Evolutionary conservation across 495 filamentous ascomycete species (phyloP), one percentile per base, ranked within the genome.

Genomic region (Xylaria acuta): DNA sequence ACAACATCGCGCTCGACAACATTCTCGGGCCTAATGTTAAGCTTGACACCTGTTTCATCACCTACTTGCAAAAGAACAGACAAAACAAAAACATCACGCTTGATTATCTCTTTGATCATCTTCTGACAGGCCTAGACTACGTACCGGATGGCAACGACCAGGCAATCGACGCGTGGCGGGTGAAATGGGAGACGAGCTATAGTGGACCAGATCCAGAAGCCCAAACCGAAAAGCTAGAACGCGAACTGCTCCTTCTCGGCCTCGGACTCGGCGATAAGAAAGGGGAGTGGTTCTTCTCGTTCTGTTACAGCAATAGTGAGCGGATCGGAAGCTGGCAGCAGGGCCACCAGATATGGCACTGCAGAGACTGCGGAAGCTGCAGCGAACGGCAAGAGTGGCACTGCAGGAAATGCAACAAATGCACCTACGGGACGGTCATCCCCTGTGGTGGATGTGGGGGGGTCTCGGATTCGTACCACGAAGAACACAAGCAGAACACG

Each of bases 101-200:
- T 20, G 70, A 72, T n/a, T 58, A 49, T 51, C 63, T 72, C 25
- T 72, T 72, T 32, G 70, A 72, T 4, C 62, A 72, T 25, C 53
- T 72, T 27, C 63, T 72, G 38, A 43, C 63, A 20, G 63, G 70
- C 18, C 63, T 72, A 5, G 70, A 72, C 40, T 66, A 72, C 36
- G 70, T 72, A 8, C 70, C 70, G 34, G 63, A 72, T 41, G 70
- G 70, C 11, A 72, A 72, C 63, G 70, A 72, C 18, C n/a, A 60
- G 53, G 70, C 70, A 49, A 72, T 72, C n/a, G 70, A 72, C 40
- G 70, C 70, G 47, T 72, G 70, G 70, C 62, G 70, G 70, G 51
- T 34, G 36, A 49, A 56, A 60, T 72, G 70, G 70, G 51, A 67
- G 32, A 72, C 70, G 7, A 32, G 38, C 53, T 72, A 60, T 36